Base-by-base conservation (phyloP, 2,329 filamentous ascomycete species). In the Magnaporthiopsis rhizophila region DNA sequence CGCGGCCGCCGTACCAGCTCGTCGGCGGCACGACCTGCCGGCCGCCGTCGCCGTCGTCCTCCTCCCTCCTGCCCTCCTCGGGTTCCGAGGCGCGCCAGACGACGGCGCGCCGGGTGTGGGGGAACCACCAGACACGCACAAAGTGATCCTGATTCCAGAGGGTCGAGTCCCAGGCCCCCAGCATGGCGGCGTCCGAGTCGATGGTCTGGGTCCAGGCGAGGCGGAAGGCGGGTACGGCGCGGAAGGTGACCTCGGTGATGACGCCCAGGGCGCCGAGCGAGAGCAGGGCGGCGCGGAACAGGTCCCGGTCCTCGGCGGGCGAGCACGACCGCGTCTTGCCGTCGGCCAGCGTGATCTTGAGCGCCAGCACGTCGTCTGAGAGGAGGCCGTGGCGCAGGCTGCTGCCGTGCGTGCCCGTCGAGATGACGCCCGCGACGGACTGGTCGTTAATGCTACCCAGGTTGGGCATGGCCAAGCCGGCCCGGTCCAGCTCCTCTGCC, bases 51-150 rank as follows among this genome's bases (percentile, higher is more conserved):
- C 7, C 34, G 4, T 34, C 32, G 32, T 9, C 32, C 32, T 34
- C 32, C n/a, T 32, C 30, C 30, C 30, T 32, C 30, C 30, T 32
- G 8, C 65, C 84, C 11, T 85, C 79, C 45, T 53, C 18, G 0
- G 91, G 92, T 74, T 90, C 89, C 61, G 92, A 84, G n/a, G 92
- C 95, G 57, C 86, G 85, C 95, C 95, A 99, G 59, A 96, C 85
- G 61, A 98, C 90, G 0, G 91, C 92, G 59, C 91, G 86, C 64
- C 91, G 86, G 73, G 90, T 92, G 77, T 98, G 97, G 0, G 95
- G 95, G 73, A 97, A 88, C 95, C 95, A 99, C 94, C 95, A 99
- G 34, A 97, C 92, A 34, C 95, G 85, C 32, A 96, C 91, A 72
- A 94, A 99, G 75, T 98, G 92, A 66, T 88, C 86, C 66, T 87